These are phyloP conservation scores for Aegilops bicornis DNA, from an alignment of 176 grass and related monocot genomes.

Conservation along the genomic window DNA sequence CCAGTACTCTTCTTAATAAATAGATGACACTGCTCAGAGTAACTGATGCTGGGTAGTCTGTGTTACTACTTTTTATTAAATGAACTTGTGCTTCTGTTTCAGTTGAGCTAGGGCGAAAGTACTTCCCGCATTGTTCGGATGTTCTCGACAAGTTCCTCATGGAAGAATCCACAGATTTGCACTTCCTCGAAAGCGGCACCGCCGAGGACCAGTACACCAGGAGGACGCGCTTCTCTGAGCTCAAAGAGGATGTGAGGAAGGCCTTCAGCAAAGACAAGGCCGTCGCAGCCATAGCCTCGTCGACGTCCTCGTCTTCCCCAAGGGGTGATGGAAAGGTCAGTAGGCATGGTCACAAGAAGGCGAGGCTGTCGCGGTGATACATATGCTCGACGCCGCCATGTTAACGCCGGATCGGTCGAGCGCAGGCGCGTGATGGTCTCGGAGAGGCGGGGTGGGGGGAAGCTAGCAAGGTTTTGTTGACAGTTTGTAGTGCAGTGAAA, in stretches of 20 bases:
- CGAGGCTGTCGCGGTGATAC: not conserved
- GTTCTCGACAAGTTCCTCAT: slow-evolving; percentile 94
- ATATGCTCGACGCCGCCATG: no score
- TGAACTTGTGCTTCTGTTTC: slow-evolving; percentile 11
- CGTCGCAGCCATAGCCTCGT: slow-evolving; percentile 36
- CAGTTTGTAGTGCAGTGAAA: not conserved
- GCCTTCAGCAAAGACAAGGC: slow-evolving; percentile 94
- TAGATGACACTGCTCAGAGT: no score
- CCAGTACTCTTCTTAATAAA: not conserved
- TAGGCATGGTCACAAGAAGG: slow-evolving; percentile 26
- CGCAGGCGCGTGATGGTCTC: not conserved
- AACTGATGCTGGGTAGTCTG: not conserved
- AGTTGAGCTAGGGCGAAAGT: slow-evolving; percentile 80
- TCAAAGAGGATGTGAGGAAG: slow-evolving; percentile 81
- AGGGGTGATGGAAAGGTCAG: slow-evolving; percentile 25
- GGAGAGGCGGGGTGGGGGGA: not conserved
- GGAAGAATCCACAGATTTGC: slow-evolving; percentile 58
- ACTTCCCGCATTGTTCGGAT: slow-evolving; percentile 79
- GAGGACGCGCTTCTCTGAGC: slow-evolving; percentile 73
- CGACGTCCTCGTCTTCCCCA: slow-evolving; percentile 34
- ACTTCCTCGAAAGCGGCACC: slow-evolving; percentile 71
- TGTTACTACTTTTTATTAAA: not conserved
- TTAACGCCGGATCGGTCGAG: not conserved
- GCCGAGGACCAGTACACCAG: slow-evolving; percentile 67
- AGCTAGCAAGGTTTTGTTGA: slow-evolving; percentile 6